Evolutionary conservation across 2,329 filamentous ascomycete genomes (phyloP), one percentile per base, ranked within the genome.

Genomic region (Fusarium fracticaudum): DNA sequence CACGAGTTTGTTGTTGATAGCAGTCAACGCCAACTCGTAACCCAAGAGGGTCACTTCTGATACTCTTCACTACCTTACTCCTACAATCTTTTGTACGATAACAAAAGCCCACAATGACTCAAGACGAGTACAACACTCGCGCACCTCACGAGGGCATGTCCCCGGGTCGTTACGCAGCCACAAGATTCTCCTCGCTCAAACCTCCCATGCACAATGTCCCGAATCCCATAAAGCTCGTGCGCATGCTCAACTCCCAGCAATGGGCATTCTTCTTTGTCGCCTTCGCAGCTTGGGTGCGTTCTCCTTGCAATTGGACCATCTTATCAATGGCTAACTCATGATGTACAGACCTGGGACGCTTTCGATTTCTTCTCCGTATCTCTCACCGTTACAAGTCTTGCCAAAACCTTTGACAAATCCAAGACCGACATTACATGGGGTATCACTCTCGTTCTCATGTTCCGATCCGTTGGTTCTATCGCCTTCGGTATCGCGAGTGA

Each of bases 311-410:
- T 6, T 11, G 6, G 4, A 8, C 9, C 8, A 11, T 22, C 8
- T 6, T 18, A 12, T 14, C 18, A 2, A 20, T 18, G 3, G 55
- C 29, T 60, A 35, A 65, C 71, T 24, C 3, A 48, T 8, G 2
- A 8, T 8, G 26, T 20, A 35, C 35, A 90, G 88, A 87, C 87
- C 2, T 90, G 88, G 89, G 89, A 91, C 77, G 85, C 90, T 8
- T 92, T 91, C 73, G 91, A 92, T 80, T 92, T 91, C 83, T 91
- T 91, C 80, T 91, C 89, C 51, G 90, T 92, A 33, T 90, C 88
- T 3, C 83, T 92, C 50, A 90, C 89, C 1, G 84, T 91, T 22
- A 86, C 83, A 18, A 84, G 88, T 29, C 83, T 92, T 20, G 83
- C 86, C 41, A 81, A 87, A 60, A 82, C 84, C 3, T 92, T 92